phyloP scores from a whole-genome alignment of 495 filamentous ascomycete genomes.

The Talaromyces nanjingensis region DNA sequence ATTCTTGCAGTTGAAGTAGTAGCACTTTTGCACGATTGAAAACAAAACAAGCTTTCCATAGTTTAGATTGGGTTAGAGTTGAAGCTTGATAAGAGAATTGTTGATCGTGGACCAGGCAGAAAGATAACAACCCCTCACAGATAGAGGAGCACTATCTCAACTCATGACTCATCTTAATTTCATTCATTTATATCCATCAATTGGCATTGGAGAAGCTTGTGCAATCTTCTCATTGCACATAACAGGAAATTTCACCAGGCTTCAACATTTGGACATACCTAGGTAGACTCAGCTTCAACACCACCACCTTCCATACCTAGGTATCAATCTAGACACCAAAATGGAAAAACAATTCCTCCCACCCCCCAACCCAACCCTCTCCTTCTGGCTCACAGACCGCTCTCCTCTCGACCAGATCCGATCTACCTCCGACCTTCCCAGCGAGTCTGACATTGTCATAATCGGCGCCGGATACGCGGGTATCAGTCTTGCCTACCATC shows the following conservation, averaged over 20 bases:
- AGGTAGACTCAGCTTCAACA: too few relatives aligned
- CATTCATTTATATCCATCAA: too few relatives aligned
- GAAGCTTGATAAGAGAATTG: not conserved
- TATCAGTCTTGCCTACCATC: slow-evolving; percentile 50
- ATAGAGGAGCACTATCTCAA: not conserved
- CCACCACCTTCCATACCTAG: too few relatives aligned
- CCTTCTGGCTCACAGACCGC: slow-evolving; percentile 11
- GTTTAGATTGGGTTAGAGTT: not conserved
- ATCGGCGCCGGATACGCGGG: slow-evolving; percentile 64
- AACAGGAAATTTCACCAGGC: too few relatives aligned
- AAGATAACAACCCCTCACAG: not conserved
- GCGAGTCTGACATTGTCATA: slow-evolving; percentile 50
- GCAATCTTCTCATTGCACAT: too few relatives aligned
- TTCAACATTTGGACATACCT: too few relatives aligned
- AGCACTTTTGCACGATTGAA: too few relatives aligned
- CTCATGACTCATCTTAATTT: not conserved
- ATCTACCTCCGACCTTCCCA: slow-evolving; percentile 55
- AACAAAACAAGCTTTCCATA: not conserved
- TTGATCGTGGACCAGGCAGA: not conserved
- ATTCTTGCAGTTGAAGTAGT: not conserved
- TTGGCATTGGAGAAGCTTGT: too few relatives aligned
- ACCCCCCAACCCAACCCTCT: not conserved
- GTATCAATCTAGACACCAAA: not conserved
- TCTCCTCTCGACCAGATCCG: slow-evolving; percentile 40
- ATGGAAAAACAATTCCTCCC: slow-evolving; percentile 8